Conservation (phyloP, 2,329 filamentous ascomycete species). For the Akanthomyces dipterigenus region DNA sequence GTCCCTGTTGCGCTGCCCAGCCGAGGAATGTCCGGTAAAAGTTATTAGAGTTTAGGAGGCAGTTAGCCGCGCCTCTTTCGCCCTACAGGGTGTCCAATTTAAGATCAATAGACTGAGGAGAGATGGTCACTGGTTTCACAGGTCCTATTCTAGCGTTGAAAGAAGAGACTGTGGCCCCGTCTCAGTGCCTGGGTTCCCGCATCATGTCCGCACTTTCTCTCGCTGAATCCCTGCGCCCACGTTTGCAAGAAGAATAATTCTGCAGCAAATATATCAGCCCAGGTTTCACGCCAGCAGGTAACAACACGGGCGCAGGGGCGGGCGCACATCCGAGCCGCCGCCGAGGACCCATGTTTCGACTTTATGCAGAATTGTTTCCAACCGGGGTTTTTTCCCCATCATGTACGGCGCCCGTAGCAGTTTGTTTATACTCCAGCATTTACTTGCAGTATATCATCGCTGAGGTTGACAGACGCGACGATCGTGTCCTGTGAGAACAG, state of each 20-base stretch:
- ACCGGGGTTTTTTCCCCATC: neutral
- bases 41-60: neutral
- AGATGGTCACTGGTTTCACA: neutral
- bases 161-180: no score
- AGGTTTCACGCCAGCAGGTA: no score
- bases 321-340: neutral
- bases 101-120: neutral
- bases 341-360: neutral
- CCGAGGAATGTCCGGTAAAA: neutral
- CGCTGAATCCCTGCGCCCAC: no score
- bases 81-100: neutral
- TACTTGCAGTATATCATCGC: neutral
- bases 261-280: no score
- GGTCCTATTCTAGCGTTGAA: no score
- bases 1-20: neutral
- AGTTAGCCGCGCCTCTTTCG: neutral
- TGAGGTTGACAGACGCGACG: neutral
- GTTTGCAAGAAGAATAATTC: no score
- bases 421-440: no score
- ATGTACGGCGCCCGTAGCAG: no score
- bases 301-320: neutral
- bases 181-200: no score
- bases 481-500: neutral
- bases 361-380: neutral
- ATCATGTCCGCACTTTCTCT: no score